Conservation (phyloP, 441 rosid species). For the Hura crepitans region DNA sequence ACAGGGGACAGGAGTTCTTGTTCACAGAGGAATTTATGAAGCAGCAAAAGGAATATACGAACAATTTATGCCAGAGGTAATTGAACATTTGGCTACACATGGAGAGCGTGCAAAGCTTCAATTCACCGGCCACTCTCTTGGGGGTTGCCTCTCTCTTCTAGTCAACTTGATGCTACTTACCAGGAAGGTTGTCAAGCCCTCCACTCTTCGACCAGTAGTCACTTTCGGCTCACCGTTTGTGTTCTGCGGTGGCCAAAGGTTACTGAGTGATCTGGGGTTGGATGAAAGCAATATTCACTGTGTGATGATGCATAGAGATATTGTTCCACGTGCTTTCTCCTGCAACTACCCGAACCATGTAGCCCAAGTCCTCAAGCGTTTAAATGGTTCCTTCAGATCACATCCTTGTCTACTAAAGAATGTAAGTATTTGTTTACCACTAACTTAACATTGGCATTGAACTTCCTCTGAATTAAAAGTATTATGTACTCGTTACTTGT, state of each 20-base stretch:
- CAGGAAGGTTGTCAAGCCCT: slow-evolving; percentile 49
- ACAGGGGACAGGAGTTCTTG: slow-evolving; percentile 69
- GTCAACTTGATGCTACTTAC: slow-evolving; percentile 66
- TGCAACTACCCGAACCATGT: slow-evolving; percentile 86
- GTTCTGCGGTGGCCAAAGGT: slow-evolving; percentile 72
- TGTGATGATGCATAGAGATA: slow-evolving; percentile 91
- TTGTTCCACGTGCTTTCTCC: slow-evolving; percentile 92
- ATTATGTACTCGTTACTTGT: neutral
- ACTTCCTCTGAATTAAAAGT: no score
- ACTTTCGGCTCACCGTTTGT: slow-evolving; percentile 88
- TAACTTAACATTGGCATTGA: neutral
- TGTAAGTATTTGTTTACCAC: slow-evolving; percentile 35
- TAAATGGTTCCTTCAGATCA: slow-evolving; percentile 63
- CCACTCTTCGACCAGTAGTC: slow-evolving; percentile 60
- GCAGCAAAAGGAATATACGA: slow-evolving; percentile 86
- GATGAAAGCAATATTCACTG: slow-evolving; percentile 63
- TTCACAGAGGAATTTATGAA: slow-evolving; percentile 91
- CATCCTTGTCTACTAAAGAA: slow-evolving; percentile 73
- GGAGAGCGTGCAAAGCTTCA: slow-evolving; percentile 76
- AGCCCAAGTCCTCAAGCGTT: slow-evolving; percentile 64
- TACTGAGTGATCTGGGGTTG: slow-evolving; percentile 59
- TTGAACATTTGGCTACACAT: slow-evolving; percentile 50
- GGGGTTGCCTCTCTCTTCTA: slow-evolving; percentile 80
- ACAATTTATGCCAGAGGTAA: slow-evolving; percentile 70
- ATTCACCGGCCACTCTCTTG: slow-evolving; percentile 89